phyloP scores from a whole-genome alignment of 805 yeast genomes.

The Wickerhamomyces alni region DNA sequence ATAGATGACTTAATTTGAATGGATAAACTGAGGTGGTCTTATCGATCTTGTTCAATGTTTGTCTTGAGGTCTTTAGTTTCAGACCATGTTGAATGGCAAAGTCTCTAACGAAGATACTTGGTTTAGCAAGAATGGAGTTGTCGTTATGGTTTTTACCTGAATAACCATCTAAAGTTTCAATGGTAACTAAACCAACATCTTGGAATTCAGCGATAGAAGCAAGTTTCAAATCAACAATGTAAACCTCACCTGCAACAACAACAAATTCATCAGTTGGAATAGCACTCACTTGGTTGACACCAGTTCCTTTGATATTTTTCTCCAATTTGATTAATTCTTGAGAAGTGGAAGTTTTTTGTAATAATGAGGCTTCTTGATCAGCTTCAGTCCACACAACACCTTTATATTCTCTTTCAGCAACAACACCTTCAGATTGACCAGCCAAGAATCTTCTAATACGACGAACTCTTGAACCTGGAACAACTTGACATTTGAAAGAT shows the following conservation, averaged over 20 bases:
- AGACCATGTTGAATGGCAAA: constrained; percentile 75
- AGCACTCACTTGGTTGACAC: constrained; percentile 43
- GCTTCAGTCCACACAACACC: constrained; percentile 87
- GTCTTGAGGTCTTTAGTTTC: constrained; percentile 69
- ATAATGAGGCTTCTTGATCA: constrained; percentile 62
- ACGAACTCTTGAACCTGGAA: constrained; percentile 91
- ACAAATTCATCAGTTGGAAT: constrained; percentile 71
- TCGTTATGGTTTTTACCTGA: constrained; percentile 56
- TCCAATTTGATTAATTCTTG: constrained; percentile 36
- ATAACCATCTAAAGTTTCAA: constrained; percentile 59
- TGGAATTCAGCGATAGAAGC: constrained; percentile 51
- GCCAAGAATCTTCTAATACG: constrained; percentile 89
- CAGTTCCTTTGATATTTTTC: constrained; percentile 28
- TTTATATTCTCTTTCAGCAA: constrained; percentile 87
- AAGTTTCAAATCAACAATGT: constrained; percentile 77
- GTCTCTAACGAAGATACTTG: constrained; percentile 79
- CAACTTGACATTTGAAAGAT: constrained; percentile 74
- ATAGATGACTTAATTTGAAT: constrained; percentile 73
- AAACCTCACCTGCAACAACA: constrained; percentile 79
- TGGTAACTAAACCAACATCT: constrained; percentile 63
- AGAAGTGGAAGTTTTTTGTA: constrained; percentile 34
- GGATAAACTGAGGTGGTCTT: constrained; percentile 81
- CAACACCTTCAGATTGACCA: constrained; percentile 91
- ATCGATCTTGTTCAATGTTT: constrained; percentile 64
- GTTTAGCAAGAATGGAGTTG: constrained; percentile 47